Base-by-base conservation (phyloP, 2,329 filamentous ascomycete species). In the Fusarium miscanthi region DNA sequence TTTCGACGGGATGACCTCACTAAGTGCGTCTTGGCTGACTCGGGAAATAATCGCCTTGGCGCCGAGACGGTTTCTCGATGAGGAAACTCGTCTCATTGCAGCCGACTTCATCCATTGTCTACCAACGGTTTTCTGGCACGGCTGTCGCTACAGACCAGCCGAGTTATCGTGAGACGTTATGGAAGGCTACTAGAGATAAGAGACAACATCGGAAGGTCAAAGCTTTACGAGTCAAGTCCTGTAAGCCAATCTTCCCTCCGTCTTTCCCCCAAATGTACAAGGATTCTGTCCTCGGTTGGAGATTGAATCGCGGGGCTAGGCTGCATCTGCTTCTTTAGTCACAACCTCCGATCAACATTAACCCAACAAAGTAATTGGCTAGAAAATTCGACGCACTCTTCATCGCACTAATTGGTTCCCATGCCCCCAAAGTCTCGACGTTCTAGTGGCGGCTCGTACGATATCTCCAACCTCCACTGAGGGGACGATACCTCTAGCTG, bases 1-100 rank as follows among this genome's bases (percentile, higher is more conserved):
- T 23, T 38, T 54, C 43, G 27, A 45, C 69, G 65, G 52, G 23
- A 70, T 72, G 69, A 72, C 58, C 43, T 73, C 70, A 68, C 66
- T 4, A 38, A 64, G 14, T 31, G 37, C 30, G 25, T 51, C 42
- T 57, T 58, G 62, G 54, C 66, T 60, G 53, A 66, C 66, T 72
- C 48, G 57, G 54, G 69, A 46, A 69, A 69, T 64, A 69, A 27
- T 72, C 27, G 33, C 42, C 68, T 58, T 67, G 69, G 69, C 51
- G 48, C 43, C 46, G 46, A 37, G 31, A 35, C 16, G 31, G 6
- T 43, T 54, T 48, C 62, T 38, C 12, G 9, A 31, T 62, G 25
- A 43, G 63, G 56, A 23, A 68, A 67, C 21, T 21, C 6, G 30
- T 61, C 37, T 31, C 41, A 41, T 21, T 10, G 12, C 19, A 16